Percentiles rank a stretch among this genome's conserved stretches.
phyloP scores from a whole-genome alignment of 345 rosid species.

The Abelmoschus esculentus region DNA sequence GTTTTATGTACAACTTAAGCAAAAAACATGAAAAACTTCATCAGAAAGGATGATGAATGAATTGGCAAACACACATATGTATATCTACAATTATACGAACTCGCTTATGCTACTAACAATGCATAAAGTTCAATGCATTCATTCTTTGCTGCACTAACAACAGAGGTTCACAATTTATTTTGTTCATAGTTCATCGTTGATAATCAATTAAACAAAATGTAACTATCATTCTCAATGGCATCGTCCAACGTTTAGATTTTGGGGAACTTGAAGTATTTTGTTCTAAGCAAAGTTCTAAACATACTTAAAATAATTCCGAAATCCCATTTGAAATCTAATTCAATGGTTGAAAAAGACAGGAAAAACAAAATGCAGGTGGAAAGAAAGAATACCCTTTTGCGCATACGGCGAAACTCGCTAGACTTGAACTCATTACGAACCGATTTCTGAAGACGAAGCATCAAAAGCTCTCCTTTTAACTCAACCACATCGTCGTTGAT shows the following conservation, averaged over 20 bases:
- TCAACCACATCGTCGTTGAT: constrained; percentile 80
- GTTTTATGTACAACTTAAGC: too few species aligned
- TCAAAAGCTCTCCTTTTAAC: constrained; percentile 88
- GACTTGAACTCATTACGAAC: constrained; percentile 86
- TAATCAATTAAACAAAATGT: background rate
- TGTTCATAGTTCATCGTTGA: background rate
- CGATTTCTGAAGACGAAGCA: constrained; percentile 82
- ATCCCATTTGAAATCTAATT: background rate
- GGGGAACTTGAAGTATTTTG: background rate
- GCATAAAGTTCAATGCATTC: too few species aligned
- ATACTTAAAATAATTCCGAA: background rate
- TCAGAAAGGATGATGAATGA: too few species aligned
- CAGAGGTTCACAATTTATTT: too few species aligned
- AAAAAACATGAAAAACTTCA: too few species aligned
- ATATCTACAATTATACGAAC: too few species aligned
- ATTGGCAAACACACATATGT: too few species aligned
- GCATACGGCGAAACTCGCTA: constrained; percentile 81
- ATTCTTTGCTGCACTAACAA: background rate
- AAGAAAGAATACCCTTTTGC: constrained; percentile 52
- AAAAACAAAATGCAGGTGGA: background rate
- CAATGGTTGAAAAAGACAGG: background rate
- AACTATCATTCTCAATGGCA: background rate
- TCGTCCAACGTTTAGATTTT: background rate
- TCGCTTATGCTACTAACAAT: too few species aligned
- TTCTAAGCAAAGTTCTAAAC: too few species aligned